Evolutionary conservation across 1,284 basidiomycete genomes (phyloP), one percentile per base, ranked within the genome.

Genomic region (Irpex sp.): DNA sequence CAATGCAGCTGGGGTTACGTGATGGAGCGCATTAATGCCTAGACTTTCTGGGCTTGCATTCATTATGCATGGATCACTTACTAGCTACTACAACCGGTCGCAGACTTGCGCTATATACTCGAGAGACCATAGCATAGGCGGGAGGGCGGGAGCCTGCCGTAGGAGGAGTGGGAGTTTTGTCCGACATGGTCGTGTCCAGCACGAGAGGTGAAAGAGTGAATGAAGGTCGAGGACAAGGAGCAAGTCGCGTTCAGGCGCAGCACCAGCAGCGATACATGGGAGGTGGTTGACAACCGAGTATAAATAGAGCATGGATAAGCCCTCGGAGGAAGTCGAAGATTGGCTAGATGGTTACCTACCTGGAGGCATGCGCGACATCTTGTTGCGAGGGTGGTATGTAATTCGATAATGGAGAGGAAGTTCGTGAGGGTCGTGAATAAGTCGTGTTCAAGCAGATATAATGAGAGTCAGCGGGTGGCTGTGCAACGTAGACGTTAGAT

Each of bases 71-170:
- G n/a, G 1, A 39, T 33, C 50, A 79, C 88, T 69, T 63, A 89
- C 88, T 75, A 60, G 75, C 67, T 26, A 87, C 60, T 17, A 90
- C 81, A 19, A 86, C 69, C 3, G 89, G 86, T 31, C 89, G 78
- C 65, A 90, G 70, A 70, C 77, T 89, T 60, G 77, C 74, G 59
- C 73, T 74, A 62, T 87, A 88, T 21, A 86, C 71, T 63, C 81
- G 78, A 31, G 77, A 78, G n/a, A 87, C 80, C 69, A 85, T 83
- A 15, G 81, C 78, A 73, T 87, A 89, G 2, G 85, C 75, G 6
- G 85, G 84, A 7, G 85, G 85, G 19, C 66, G 66, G 51, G 57
- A 60, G 31, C 50, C 61, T 62, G 36, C 21, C 54, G 53, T 11
- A 55, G 53, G 19, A 2, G 49, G 49, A 15, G 39, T 43, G 39